Percentiles rank a stretch among this genome's conserved stretches.
These are phyloP conservation scores for Clitocybe nebularis DNA, from an alignment of 1,284 basidiomycete species.

Conservation along the genomic window DNA sequence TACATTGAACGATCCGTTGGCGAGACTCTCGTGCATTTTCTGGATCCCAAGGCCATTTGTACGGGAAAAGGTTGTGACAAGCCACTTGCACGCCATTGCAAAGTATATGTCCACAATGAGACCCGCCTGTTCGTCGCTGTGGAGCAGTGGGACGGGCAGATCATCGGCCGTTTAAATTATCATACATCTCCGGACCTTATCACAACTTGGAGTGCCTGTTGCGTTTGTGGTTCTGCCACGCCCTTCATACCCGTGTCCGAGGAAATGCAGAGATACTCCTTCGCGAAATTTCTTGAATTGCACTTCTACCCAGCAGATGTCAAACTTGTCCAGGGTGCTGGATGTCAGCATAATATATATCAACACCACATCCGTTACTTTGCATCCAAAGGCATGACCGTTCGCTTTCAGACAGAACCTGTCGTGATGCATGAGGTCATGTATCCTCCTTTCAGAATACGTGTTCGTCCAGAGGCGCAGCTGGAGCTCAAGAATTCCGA, in stretches of 20 bases:
- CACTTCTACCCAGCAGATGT: conserved; percentile 89
- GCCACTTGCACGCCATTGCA: conserved; percentile 81
- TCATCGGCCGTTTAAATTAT: conserved; percentile 50
- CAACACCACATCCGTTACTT: conserved; percentile 94
- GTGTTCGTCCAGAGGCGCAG: conserved; percentile 81
- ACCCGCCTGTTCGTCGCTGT: conserved; percentile 81
- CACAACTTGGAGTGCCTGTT: conserved; percentile 92
- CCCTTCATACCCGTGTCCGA: conserved; percentile 89
- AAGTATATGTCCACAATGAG: conserved; percentile 87
- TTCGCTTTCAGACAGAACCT: conserved; percentile 87
- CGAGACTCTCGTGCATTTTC: conserved; percentile 65
- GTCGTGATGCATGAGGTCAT: conserved; percentile 84
- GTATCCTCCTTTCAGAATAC: conserved; percentile 85
- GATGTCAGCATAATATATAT: conserved; percentile 94
- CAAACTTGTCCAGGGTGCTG: conserved; percentile 75
- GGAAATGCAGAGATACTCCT: conserved; percentile 92
- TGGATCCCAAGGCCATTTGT: conserved; percentile 75
- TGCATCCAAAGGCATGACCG: conserved; percentile 77
- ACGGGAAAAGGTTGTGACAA: conserved; percentile 81
- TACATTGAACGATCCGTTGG: conserved; percentile 81
- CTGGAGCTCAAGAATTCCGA: conserved; percentile 89
- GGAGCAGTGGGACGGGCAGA: conserved; percentile 82
- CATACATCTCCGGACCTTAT: conserved; percentile 67
- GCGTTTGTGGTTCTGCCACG: conserved; percentile 76
- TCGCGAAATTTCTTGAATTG: conserved; percentile 89